Percentiles rank a stretch among this genome's conserved stretches.
Conservation (phyloP, 2,329 filamentous ascomycete species). For the Diaporthe aspalathi region DNA sequence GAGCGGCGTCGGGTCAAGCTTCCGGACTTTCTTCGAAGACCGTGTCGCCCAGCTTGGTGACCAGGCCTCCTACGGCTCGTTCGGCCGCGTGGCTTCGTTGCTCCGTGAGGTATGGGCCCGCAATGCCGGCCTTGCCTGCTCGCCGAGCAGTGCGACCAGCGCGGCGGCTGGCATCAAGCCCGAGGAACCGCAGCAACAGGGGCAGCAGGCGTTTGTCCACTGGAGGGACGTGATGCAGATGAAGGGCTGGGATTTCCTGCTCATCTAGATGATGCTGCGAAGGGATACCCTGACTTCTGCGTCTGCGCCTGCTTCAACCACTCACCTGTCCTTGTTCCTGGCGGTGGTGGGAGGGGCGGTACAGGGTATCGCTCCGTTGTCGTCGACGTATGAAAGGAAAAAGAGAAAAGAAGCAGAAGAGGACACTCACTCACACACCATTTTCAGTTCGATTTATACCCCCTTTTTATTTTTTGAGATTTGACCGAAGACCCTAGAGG, state of each 20-base stretch:
- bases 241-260: conserved; percentile 91
- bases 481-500: conserved; percentile 36
- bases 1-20: conserved; percentile 76
- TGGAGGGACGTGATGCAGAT: conserved; percentile 95
- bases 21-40: conserved; percentile 82
- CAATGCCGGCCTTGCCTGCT: conserved; percentile 65
- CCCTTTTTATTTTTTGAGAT: conserved; percentile 41
- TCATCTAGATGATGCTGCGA: conserved; percentile 69
- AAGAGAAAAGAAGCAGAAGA: conserved; percentile 32
- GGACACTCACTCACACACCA: conserved; percentile 35
- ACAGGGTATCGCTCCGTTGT: conserved; percentile 32
- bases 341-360: conserved; percentile 36
- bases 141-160: conserved; percentile 50
- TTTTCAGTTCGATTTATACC: conserved; percentile 38
- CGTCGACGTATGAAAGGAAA: conserved; percentile 24
- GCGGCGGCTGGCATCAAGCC: conserved; percentile 48
- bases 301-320: conserved; percentile 21
- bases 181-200: conserved; percentile 48
- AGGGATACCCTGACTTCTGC: conserved; percentile 38
- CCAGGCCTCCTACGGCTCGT: conserved; percentile 82
- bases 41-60: conserved; percentile 81
- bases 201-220: conserved; percentile 72
- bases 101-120: conserved; percentile 87
- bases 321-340: conserved; percentile 38
- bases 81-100: conserved; percentile 83